Evolutionary conservation across 768 basidiomycete species (phyloP), one percentile per base, ranked within the genome.

Genomic region (Termitomyces sp.): DNA sequence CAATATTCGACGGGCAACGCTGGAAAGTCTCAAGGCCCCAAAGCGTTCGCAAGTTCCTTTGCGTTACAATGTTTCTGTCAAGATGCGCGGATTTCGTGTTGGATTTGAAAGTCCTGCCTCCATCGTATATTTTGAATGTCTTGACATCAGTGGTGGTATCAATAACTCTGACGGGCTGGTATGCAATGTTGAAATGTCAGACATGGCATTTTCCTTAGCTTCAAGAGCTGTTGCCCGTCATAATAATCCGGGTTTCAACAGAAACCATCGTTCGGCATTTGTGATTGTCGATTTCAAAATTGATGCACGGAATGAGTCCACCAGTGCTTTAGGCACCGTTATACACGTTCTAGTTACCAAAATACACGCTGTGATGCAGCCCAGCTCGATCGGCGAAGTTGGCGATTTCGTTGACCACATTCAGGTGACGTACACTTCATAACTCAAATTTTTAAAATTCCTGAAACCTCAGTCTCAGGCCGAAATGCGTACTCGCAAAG

Each of bases 361-460:
- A 70, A 84, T 93, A 2, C 93, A 98, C 67, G 94, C 95, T 1
- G 90, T 96, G 36, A 88, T 97, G 89, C 94, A 95, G 70, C 88
- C 95, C 10, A 92, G 91, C 63, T 95, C 96, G 0, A 87, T 98
- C 53, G 88, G 89, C 23, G 91, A 96, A 68, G 76, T 98, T 8
- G 91, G 89, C 16, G 95, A 98, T 69, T 92, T 94, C 62, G 71
- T 93, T 43, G 93, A 96, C 68, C 81, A 93, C 64, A 76, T 93
- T 44, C 92, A 91, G 80, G 92, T 88, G 74, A 43, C 23, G 58
- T 36, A 33, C 64, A 32, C 35, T 20, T 49, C 48, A 50, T 61
- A 35, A 49, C 35, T 56, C 28, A 18, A 23, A 14, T 23, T 32
- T 28, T 36, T 41, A 36, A 46, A 47, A 56, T 54, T 48, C 7